Evolutionary conservation across 2,329 filamentous ascomycete species (phyloP).

Genomic region (Aspergillus sp.): DNA sequence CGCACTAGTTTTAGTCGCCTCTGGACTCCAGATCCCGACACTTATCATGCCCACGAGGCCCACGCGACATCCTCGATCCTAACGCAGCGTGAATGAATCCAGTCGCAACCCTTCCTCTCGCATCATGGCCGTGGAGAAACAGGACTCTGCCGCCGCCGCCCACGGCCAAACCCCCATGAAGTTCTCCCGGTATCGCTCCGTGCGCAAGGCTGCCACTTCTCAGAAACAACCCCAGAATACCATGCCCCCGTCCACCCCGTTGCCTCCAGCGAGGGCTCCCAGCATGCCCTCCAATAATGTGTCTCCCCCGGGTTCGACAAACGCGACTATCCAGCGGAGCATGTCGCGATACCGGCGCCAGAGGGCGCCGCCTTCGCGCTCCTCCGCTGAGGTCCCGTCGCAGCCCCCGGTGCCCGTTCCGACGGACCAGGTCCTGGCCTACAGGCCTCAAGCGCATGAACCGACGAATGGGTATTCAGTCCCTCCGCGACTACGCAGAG

Average conservation of each 20-base stretch:
- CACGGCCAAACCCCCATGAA: constrained; percentile 35
- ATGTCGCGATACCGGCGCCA: constrained; percentile 36
- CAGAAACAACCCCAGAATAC: constrained; percentile 30
- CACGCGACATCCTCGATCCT: neutral
- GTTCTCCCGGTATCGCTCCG: constrained; percentile 59
- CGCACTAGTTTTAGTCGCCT: too few relatives aligned
- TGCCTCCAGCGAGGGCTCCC: neutral
- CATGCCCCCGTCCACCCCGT: constrained; percentile 9
- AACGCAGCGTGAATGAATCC: neutral
- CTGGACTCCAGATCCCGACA: too few relatives aligned
- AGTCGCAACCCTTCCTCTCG: too few relatives aligned
- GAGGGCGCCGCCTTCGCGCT: constrained; percentile 12
- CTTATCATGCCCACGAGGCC: neutral
- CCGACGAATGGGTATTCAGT: neutral
- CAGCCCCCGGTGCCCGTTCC: constrained; percentile 12
- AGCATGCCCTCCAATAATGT: neutral
- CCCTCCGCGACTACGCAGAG: neutral
- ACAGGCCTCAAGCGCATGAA: constrained; percentile 3
- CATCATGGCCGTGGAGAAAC: constrained; percentile 22
- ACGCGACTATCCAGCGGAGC: constrained; percentile 26
- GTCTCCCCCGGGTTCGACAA: neutral
- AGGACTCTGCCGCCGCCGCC: constrained; percentile 12
- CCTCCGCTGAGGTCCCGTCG: constrained; percentile 7
- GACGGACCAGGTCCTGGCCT: constrained; percentile 7
- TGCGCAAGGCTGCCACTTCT: constrained; percentile 47